Evolutionary conservation across 345 rosid genomes (phyloP).

Genomic region (Rhodamnia argentea): DNA sequence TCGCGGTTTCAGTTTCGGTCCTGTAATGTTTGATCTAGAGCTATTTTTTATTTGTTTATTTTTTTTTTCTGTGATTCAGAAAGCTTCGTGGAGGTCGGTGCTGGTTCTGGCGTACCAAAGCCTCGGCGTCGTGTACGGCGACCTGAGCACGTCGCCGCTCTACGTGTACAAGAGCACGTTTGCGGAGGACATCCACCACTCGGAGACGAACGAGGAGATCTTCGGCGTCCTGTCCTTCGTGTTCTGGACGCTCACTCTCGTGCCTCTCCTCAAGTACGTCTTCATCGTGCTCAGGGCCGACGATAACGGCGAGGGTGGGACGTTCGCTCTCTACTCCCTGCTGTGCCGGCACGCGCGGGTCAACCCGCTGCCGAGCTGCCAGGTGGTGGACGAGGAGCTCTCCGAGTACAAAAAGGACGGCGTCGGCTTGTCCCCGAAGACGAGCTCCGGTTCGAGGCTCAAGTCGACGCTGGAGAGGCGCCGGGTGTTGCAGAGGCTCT

Average conservation of each 20-base stretch:
- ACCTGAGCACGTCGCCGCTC: constrained; percentile 79
- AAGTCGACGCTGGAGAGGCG: constrained; percentile 59
- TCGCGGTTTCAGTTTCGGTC: not conserved
- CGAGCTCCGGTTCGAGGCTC: constrained; percentile 42
- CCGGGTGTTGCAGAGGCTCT: constrained; percentile 56
- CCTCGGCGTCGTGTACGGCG: constrained; percentile 85
- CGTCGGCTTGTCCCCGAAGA: constrained; percentile 16
- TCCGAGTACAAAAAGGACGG: constrained; percentile 49
- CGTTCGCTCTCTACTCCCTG: constrained; percentile 83
- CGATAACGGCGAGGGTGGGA: constrained; percentile 92
- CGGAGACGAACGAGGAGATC: constrained; percentile 85
- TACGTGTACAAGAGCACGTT: constrained; percentile 82
- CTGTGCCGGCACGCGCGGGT: constrained; percentile 85
- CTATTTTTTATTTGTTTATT: too few species aligned
- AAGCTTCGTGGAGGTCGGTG: constrained; percentile 73
- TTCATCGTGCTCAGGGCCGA: constrained; percentile 79
- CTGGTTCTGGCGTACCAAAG: constrained; percentile 53
- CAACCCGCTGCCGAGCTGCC: constrained; percentile 72
- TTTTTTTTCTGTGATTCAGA: constrained; percentile 15
- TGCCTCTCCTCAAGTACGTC: constrained; percentile 77
- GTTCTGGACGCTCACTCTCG: constrained; percentile 82
- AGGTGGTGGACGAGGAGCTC: constrained; percentile 70
- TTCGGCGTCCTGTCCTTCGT: constrained; percentile 75
- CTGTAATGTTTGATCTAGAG: not conserved
- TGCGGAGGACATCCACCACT: constrained; percentile 68